phyloP scores from a whole-genome alignment of 768 basidiomycete species.

The Tubosaeta brunneosetosa region DNA sequence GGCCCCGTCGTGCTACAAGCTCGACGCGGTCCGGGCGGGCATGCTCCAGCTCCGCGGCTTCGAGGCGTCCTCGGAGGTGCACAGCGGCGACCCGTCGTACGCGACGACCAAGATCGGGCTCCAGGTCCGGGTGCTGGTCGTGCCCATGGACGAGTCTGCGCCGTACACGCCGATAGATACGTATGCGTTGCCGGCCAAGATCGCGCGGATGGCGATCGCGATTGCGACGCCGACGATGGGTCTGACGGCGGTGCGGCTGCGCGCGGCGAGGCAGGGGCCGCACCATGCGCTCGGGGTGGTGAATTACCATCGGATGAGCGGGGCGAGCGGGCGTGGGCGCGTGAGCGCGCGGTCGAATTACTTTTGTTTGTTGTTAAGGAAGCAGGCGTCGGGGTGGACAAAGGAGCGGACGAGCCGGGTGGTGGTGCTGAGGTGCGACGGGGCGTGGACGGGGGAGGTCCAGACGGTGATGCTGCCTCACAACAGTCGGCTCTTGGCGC shows the following conservation, averaged over 20 bases:
- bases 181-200: not conserved
- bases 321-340: not conserved
- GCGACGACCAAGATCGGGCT: not conserved
- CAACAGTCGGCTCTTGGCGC: not conserved
- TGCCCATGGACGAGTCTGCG: not conserved
- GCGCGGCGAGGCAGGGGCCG: not conserved
- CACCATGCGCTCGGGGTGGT: not conserved
- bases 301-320: not conserved
- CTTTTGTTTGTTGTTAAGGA: not conserved
- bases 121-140: not conserved
- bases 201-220: not conserved
- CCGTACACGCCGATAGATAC: not conserved
- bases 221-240: not conserved
- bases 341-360: not conserved
- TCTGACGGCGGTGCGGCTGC: not conserved
- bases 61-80: not conserved
- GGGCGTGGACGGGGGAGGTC: not conserved
- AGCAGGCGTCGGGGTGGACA: not conserved
- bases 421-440: conserved; percentile 1
- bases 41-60: conserved; percentile 1
- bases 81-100: not conserved
- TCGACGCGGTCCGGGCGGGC: not conserved
- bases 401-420: not conserved
- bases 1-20: conserved; percentile 1
- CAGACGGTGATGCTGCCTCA: not conserved